These are phyloP conservation scores for Rhodamnia argentea DNA, from an alignment of 345 rosid genomes.

Conservation along the genomic window DNA sequence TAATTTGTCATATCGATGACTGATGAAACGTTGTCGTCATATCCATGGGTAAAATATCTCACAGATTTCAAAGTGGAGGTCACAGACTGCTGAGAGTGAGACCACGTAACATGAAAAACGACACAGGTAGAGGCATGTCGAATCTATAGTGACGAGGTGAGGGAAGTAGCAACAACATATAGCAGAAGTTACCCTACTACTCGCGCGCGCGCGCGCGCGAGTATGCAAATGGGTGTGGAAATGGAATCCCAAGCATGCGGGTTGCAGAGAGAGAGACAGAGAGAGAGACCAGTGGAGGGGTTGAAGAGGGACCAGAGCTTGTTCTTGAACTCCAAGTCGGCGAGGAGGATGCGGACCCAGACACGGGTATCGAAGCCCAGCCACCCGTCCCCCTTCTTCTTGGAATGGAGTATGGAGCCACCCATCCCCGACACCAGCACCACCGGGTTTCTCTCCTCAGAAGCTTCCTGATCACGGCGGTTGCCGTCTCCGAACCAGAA, in stretches of 20 bases:
- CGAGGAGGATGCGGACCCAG: slow-evolving; percentile 77
- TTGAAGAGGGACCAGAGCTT: slow-evolving; percentile 74
- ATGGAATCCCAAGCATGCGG: not conserved
- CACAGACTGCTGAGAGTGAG: not conserved
- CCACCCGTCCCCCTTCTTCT: slow-evolving; percentile 22
- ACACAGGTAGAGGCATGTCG: not conserved
- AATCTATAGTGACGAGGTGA: not conserved
- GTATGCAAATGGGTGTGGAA: not conserved
- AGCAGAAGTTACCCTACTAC: not conserved
- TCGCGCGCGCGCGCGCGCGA: not conserved
- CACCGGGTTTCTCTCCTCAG: slow-evolving; percentile 45
- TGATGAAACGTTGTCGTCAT: not conserved
- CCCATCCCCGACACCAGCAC: slow-evolving; percentile 76
- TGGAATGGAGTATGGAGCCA: slow-evolving; percentile 66
- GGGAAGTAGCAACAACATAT: not conserved
- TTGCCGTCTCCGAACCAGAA: not conserved
- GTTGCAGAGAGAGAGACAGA: not conserved
- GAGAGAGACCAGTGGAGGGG: slow-evolving; percentile 50
- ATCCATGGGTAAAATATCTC: not conserved
- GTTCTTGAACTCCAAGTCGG: slow-evolving; percentile 71
- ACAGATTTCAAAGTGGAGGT: not conserved
- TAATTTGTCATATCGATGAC: not conserved
- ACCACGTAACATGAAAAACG: not conserved
- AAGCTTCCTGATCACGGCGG: not conserved
- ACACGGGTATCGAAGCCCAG: slow-evolving; percentile 49